Percentiles rank a stretch among this genome's conserved stretches.
phyloP scores from a whole-genome alignment of 305 asterid genomes.

The Stenogyne calaminthoides region DNA sequence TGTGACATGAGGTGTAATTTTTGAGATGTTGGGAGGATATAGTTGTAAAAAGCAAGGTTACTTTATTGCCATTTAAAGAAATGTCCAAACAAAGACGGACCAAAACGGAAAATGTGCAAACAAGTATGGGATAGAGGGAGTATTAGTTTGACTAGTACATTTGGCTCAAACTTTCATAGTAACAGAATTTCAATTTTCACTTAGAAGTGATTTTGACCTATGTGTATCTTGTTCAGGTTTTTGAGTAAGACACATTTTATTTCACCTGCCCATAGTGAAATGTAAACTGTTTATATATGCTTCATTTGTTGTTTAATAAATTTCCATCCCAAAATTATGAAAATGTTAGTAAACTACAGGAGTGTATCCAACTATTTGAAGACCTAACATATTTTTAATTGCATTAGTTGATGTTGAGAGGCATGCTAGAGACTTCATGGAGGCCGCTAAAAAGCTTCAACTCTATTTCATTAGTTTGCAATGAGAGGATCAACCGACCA shows the following conservation, averaged over 20 bases:
- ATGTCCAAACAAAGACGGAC: too few species aligned
- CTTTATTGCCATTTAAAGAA: too few species aligned
- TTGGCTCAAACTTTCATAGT: background rate
- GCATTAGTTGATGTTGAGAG: constrained; percentile 92
- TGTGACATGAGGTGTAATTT: too few species aligned
- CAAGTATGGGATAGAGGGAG: too few species aligned
- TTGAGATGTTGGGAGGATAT: too few species aligned
- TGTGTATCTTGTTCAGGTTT: constrained; percentile 1
- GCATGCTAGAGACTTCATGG: constrained; percentile 97
- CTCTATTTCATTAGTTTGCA: constrained; percentile 82
- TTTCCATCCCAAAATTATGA: background rate
- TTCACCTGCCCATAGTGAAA: background rate
- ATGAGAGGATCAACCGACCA: constrained; percentile 79
- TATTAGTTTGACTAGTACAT: background rate
- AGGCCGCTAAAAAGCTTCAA: constrained; percentile 93
- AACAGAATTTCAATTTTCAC: background rate
- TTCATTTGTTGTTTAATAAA: background rate
- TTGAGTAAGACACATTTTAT: background rate
- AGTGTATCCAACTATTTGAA: background rate
- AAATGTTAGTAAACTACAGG: background rate
- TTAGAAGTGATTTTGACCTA: background rate
- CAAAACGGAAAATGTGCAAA: too few species aligned
- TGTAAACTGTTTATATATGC: background rate
- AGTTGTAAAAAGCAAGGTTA: too few species aligned
- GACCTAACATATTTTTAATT: constrained; percentile 10